Conservation (phyloP, 768 basidiomycete genomes). For the Candolleomyces efflorescens region DNA sequence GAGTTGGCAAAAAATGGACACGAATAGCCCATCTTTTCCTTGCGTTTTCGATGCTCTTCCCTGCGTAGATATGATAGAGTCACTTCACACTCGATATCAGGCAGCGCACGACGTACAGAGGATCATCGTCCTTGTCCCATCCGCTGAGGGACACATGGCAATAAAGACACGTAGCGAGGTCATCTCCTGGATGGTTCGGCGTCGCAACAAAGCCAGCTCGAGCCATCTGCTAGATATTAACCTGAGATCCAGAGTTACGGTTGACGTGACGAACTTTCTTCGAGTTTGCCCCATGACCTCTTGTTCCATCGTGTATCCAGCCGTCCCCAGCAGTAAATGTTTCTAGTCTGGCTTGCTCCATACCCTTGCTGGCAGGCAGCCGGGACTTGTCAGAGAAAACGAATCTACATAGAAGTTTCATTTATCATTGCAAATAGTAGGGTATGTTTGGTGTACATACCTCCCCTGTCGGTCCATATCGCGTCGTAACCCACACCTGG, state of each 20-base stretch:
- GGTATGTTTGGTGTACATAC: conserved; percentile 30
- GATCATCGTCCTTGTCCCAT: conserved; percentile 88
- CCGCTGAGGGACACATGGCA: conserved; percentile 77
- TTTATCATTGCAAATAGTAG: neutral
- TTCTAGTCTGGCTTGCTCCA: conserved; percentile 70
- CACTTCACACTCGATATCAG: neutral
- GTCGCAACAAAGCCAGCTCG: conserved; percentile 84
- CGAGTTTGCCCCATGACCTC: conserved; percentile 66
- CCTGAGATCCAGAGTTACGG: neutral
- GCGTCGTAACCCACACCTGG: conserved; percentile 62
- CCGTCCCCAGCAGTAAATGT: conserved; percentile 53
- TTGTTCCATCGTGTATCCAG: conserved; percentile 67
- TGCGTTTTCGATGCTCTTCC: conserved; percentile 72
- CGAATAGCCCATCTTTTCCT: conserved; percentile 38
- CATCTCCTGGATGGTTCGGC: conserved; percentile 63
- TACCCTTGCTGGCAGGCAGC: conserved; percentile 58
- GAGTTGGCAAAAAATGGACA: conserved; percentile 37
- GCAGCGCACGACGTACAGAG: conserved; percentile 52
- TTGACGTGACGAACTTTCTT: conserved; percentile 45
- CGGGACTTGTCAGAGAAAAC: conserved; percentile 54
- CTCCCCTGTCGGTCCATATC: conserved; percentile 56
- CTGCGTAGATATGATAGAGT: conserved; percentile 30
- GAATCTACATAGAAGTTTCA: conserved; percentile 40
- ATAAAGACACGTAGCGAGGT: conserved; percentile 82
- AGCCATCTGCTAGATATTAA: conserved; percentile 60